Evolutionary conservation across 129 eudicot genomes (phyloP), one percentile per base, ranked within the genome.

Genomic region (Gnaphalium uliginosum): DNA sequence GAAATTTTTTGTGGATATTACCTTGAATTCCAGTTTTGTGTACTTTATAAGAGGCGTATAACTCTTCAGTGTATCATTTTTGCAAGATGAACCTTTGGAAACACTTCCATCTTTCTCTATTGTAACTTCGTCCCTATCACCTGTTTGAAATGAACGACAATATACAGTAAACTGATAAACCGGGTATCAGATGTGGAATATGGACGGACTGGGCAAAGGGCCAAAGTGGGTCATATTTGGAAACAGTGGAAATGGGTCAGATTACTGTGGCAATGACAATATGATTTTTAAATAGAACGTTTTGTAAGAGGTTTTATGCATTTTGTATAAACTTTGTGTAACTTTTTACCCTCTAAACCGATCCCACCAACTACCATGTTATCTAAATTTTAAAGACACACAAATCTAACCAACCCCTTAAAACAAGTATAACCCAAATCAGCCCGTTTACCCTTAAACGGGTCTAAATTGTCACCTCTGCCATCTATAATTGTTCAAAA

Each of bases 11-110:
- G 21, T 1, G 18, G 33, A 68, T 56, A 21, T 67, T 78, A 93
- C 98, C 96, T 94, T 84, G 78, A 94, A 94, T 59, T 86, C 89
- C 79, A 94, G 66, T 79, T 90, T 90, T 57, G 96, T 94, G 79
- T 90, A 94, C 57, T 86, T 85, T 69, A 94, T 88, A 63, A 78
- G 78, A 39, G 93, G 96, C 50, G 85, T 87, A 69, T 83, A 84
- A 76, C 79, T 76, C 88, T 83, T 94, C 67, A 59, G 15, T 6
- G 77, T 54, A 63, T 82, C 89, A 68, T 75, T 68, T 69, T 81
- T 79, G 66, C 33, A 80, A 71, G 77, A 59, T 81, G 85, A 63
- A 65, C 72, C 79, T 76, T 76, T 81, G 30, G 87, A 58, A 78
- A 54, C 69, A 39, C 85, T 68, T 79, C 66, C 81, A 56, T 76